Evolutionary conservation across 169 alveolate species (phyloP).

Genomic region (Cyclospora cayetanensis): DNA sequence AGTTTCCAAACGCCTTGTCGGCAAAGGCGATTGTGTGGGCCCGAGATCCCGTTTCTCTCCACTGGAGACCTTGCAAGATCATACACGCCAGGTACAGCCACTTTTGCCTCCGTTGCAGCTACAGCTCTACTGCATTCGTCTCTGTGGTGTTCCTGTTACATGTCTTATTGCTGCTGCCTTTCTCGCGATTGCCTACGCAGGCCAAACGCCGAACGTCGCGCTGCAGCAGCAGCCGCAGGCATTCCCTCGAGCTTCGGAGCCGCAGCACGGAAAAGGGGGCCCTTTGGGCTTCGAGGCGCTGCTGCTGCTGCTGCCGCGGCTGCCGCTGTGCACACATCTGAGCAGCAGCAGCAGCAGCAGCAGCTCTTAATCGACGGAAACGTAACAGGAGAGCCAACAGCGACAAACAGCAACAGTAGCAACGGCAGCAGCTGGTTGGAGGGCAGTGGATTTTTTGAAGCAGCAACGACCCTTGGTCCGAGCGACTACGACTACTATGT

Average conservation of each 20-base stretch:
- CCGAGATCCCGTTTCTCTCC: constrained; percentile 2
- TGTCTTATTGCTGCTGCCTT: not conserved
- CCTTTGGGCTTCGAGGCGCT: not conserved
- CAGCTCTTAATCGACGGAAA: not conserved
- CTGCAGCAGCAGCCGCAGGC: constrained; percentile 57
- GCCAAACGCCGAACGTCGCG: constrained; percentile 34
- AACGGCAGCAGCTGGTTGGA: constrained; percentile 52
- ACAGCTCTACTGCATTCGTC: not conserved
- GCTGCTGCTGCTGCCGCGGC: constrained; percentile 32
- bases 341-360: constrained; percentile 19
- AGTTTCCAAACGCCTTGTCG: constrained; percentile 74
- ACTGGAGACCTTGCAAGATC: constrained; percentile 66
- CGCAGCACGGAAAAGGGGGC: not conserved
- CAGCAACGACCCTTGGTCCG: constrained; percentile 48
- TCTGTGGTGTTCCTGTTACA: not conserved
- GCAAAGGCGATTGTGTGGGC: constrained; percentile 74
- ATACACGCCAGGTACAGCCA: constrained; percentile 70
- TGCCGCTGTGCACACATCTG: not conserved
- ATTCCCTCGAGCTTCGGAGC: not conserved
- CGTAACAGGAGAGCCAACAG: not conserved
- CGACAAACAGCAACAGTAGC: not conserved
- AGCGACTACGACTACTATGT: constrained; percentile 90
- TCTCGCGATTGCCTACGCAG: not conserved
- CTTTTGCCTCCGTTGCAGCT: constrained; percentile 29
- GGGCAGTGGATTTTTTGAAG: constrained; percentile 13